phyloP scores from a whole-genome alignment of 2,329 filamentous ascomycete species.

The Fusarium sp. region DNA sequence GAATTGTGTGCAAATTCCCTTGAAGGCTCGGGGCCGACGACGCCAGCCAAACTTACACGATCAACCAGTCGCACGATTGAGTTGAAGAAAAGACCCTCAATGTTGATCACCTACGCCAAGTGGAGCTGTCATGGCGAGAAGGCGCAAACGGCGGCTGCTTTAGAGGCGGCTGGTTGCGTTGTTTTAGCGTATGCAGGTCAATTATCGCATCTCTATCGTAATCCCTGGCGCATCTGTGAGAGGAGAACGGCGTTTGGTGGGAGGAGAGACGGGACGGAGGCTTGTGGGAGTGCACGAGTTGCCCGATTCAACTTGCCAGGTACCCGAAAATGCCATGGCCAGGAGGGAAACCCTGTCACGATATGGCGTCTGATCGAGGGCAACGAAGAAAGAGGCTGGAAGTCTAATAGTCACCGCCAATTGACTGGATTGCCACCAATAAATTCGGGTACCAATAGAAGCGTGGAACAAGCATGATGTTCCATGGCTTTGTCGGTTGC shows the following conservation, averaged over 20 bases:
- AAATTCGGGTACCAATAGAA: constrained; percentile 18
- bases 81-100: constrained; percentile 34
- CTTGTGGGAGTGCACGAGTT: constrained; percentile 1
- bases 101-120: constrained; percentile 39
- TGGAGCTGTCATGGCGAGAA: constrained; percentile 43
- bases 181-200: constrained; percentile 33
- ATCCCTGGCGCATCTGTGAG: constrained; percentile 19
- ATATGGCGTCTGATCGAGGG: constrained; percentile 8
- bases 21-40: constrained; percentile 11
- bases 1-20: constrained; percentile 5
- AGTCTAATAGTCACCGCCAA: constrained; percentile 26
- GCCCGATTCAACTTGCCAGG: constrained; percentile 3
- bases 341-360: background rate
- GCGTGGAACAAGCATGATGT: background rate
- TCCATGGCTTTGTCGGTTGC: constrained; percentile 16
- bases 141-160: constrained; percentile 46
- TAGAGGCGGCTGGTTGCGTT: constrained; percentile 37
- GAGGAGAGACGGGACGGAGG: constrained; percentile 14
- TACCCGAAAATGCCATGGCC: background rate
- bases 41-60: constrained; percentile 16
- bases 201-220: constrained; percentile 18
- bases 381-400: constrained; percentile 32
- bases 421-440: constrained; percentile 26
- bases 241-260: constrained; percentile 18
- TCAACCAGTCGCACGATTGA: constrained; percentile 26